A percentile compares a stretch with the other conserved stretches of the same genome.
These are phyloP conservation scores for Colletotrichum musae DNA, from an alignment of 2,329 filamentous ascomycete genomes.

Conservation along the genomic window DNA sequence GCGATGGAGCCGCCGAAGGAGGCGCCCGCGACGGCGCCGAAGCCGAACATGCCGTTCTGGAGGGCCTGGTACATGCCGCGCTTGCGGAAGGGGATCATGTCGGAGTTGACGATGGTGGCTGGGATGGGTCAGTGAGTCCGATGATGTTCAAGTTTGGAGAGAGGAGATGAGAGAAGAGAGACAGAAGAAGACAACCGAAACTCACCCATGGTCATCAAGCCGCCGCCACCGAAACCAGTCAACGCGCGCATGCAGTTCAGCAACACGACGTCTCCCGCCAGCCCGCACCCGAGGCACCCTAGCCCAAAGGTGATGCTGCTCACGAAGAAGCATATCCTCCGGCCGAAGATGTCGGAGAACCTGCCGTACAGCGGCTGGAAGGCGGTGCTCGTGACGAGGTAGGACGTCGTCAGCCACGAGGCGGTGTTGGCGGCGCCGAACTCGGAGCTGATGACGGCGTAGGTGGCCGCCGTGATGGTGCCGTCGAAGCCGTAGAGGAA, in stretches of 20 bases:
- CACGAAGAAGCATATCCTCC: constrained; percentile 75
- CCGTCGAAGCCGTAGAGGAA: constrained; percentile 79
- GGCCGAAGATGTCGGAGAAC: constrained; percentile 78
- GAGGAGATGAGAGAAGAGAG: too few relatives aligned
- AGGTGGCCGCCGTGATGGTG: constrained; percentile 81
- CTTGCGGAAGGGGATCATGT: constrained; percentile 71
- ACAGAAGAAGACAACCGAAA: not conserved
- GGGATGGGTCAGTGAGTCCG: not conserved
- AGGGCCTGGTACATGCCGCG: constrained; percentile 73
- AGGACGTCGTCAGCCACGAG: constrained; percentile 82
- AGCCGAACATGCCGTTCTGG: constrained; percentile 73
- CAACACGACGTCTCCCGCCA: constrained; percentile 70
- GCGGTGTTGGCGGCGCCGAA: constrained; percentile 80
- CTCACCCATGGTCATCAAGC: constrained; percentile 78
- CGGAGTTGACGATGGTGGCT: constrained; percentile 71
- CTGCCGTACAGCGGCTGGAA: constrained; percentile 81
- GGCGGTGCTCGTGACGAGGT: constrained; percentile 79
- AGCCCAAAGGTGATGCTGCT: constrained; percentile 72
- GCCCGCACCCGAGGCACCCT: constrained; percentile 76
- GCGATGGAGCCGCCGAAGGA: constrained; percentile 76
- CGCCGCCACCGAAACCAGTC: constrained; percentile 79
- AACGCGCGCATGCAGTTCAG: constrained; percentile 77
- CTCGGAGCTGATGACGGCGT: constrained; percentile 82
- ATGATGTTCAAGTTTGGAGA: too few relatives aligned
- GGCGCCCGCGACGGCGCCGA: constrained; percentile 74